A percentile compares a stretch with the other conserved stretches of the same genome.
phyloP scores from a whole-genome alignment of 352 stramenopile species.

The Pythium brassicae region DNA sequence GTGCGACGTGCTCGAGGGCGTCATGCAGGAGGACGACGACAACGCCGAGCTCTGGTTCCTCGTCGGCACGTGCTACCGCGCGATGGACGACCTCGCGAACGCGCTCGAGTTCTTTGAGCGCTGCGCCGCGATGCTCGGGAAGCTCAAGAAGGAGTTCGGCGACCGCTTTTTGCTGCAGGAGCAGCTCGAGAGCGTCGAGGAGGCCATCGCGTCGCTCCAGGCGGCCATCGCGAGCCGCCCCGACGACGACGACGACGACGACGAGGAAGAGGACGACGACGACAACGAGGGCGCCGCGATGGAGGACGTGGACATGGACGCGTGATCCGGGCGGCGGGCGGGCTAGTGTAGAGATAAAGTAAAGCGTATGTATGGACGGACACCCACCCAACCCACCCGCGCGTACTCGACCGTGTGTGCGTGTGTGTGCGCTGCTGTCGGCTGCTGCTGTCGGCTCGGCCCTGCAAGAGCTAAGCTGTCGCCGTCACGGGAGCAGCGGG shows the following conservation, averaged over 20 bases:
- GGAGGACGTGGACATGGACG: constrained; percentile 83
- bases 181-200: constrained; percentile 74
- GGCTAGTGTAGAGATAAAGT: constrained; percentile 18
- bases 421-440: too few relatives aligned
- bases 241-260: constrained; percentile 43
- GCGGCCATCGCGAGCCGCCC: constrained; percentile 52
- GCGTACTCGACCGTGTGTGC: too few relatives aligned
- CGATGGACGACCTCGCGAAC: constrained; percentile 75
- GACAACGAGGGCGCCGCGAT: constrained; percentile 31
- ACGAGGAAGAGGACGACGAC: constrained; percentile 44
- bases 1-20: constrained; percentile 75
- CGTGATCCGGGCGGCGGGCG: constrained; percentile 20
- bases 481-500: constrained; percentile 24
- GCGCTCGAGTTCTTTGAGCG: constrained; percentile 87
- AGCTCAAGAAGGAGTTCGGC: constrained; percentile 70
- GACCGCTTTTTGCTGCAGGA: constrained; percentile 72
- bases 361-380: constrained; percentile 25
- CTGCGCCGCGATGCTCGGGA: constrained; percentile 70
- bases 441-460: too few relatives aligned
- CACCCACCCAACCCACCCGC: not conserved
- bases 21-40: constrained; percentile 89
- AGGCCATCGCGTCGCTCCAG: constrained; percentile 54
- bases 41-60: constrained; percentile 90
- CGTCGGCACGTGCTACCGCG: constrained; percentile 83
- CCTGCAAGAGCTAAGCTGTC: too few relatives aligned